Evolutionary conservation across 2,329 filamentous ascomycete genomes (phyloP), one percentile per base, ranked within the genome.

Genomic region (Sarocladium kiliense): DNA sequence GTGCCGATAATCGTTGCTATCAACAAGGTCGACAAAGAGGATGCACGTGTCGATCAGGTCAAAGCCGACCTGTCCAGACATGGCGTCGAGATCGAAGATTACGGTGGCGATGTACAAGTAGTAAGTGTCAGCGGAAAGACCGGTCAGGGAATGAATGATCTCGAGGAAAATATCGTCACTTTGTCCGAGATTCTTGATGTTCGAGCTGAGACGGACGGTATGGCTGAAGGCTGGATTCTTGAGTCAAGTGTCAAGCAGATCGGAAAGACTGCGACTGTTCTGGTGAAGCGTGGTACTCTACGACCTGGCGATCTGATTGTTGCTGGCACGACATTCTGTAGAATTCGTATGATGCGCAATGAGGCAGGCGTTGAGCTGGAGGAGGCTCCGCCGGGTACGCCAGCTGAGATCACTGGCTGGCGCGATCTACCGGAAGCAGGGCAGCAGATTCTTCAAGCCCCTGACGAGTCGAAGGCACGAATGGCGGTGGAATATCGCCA

Each of bases 1-100:
- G 94, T 97, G 1, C 93, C 94, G 4, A 93, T 99, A 51, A 96
- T 99, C 57, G 94, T 99, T 53, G 95, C 95, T 16, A 93, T 97
- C 73, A 99, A 94, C 77, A 99, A 99, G 73, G 83, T 96, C 53
- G 94, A 99, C 74, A 96, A 94, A 72, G 84, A 88, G 57, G 87
- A 89, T 57, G 86, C 89, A 4, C 84, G 91, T 53, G 74, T 91
- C 11, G 88, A 97, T 41, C 82, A 84, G 49, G 92, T 97, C 59
- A 97, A 97, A 73, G 79, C 86, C 55, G 94, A 97, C 68, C 84
- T 99, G 23, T 84, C 89, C 9, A 79, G 85, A 2, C 80, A 96
- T 64, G 91, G 89, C 7, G 85, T 99, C 27, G 88, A 96, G 63
- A 88, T 99, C 55, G 94, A 99, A 73, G 94, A 97, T 66, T 96